Evolutionary conservation across 306 rosid species (phyloP).

Genomic region (Pterocarpus santalinus): DNA sequence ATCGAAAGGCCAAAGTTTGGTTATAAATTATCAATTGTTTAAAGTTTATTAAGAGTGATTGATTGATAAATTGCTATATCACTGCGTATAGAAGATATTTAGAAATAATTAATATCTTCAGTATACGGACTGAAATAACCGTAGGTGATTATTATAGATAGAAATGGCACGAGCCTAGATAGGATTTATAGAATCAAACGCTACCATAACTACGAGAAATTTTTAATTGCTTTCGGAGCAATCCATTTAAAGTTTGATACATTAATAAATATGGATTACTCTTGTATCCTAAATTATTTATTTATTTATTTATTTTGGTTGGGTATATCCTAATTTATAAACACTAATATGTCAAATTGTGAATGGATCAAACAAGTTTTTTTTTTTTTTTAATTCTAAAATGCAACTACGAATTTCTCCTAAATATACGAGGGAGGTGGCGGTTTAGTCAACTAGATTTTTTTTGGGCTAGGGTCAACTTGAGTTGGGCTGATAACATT

Average conservation of each 20-base stretch:
- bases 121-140: not conserved
- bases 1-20: not conserved
- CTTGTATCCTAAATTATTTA: too few relatives aligned
- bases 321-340: too few relatives aligned
- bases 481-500: not conserved
- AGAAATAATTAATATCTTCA: not conserved
- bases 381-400: too few relatives aligned
- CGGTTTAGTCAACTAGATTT: too few relatives aligned
- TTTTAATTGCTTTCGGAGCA: too few relatives aligned
- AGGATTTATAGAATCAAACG: not conserved
- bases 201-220: not conserved
- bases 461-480: not conserved
- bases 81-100: not conserved
- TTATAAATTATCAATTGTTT: not conserved
- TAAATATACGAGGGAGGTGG: too few relatives aligned
- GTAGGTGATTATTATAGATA: not conserved
- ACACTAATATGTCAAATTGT: too few relatives aligned
- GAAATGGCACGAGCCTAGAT: not conserved
- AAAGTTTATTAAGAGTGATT: not conserved
- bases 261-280: too few relatives aligned
- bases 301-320: too few relatives aligned
- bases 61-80: not conserved
- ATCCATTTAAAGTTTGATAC: too few relatives aligned
- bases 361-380: too few relatives aligned
- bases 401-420: too few relatives aligned